phyloP scores from a whole-genome alignment of 495 filamentous ascomycete genomes.

The Trichodelitschia bisporula region DNA sequence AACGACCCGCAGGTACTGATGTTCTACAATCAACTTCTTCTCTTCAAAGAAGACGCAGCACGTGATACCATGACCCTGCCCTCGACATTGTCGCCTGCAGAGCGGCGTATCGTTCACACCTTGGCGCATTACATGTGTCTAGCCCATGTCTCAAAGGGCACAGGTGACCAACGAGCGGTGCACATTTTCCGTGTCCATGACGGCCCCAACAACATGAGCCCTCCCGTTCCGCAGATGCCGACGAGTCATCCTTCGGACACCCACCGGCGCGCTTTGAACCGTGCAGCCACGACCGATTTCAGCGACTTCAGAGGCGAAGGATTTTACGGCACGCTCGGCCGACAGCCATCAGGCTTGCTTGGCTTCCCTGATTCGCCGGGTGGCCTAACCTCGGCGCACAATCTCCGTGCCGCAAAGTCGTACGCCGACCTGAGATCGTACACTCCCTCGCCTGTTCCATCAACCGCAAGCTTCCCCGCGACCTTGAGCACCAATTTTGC shows the following conservation, averaged over 20 bases:
- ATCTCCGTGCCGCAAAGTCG: slow-evolving; percentile 86
- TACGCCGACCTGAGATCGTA: slow-evolving; percentile 89
- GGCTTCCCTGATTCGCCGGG: slow-evolving; percentile 69
- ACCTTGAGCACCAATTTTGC: slow-evolving; percentile 15
- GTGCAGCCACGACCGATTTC: slow-evolving; percentile 96
- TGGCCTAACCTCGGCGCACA: slow-evolving; percentile 31
- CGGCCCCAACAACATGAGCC: slow-evolving; percentile 32
- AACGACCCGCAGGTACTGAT: slow-evolving; percentile 73
- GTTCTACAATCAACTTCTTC: slow-evolving; percentile 67
- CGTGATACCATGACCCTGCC: slow-evolving; percentile 73
- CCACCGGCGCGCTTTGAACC: slow-evolving; percentile 58
- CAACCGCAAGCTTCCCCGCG: slow-evolving; percentile 66
- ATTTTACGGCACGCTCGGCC: slow-evolving; percentile 48
- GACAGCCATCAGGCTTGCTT: slow-evolving; percentile 49
- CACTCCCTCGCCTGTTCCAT: slow-evolving; percentile 80
- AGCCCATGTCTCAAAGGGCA: slow-evolving; percentile 68
- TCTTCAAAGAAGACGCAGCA: slow-evolving; percentile 58
- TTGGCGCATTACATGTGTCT: slow-evolving; percentile 88
- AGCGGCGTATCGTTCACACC: slow-evolving; percentile 77
- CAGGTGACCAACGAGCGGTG: slow-evolving; percentile 63
- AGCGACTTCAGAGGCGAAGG: slow-evolving; percentile 59
- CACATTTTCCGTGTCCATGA: slow-evolving; percentile 47
- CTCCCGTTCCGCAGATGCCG: slow-evolving; percentile 33
- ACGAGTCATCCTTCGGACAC: slow-evolving; percentile 41
- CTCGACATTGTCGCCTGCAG: slow-evolving; percentile 47